Evolutionary conservation across 2,329 filamentous ascomycete species (phyloP), one percentile per base, ranked within the genome.

Genomic region (Moelleriella libera): DNA sequence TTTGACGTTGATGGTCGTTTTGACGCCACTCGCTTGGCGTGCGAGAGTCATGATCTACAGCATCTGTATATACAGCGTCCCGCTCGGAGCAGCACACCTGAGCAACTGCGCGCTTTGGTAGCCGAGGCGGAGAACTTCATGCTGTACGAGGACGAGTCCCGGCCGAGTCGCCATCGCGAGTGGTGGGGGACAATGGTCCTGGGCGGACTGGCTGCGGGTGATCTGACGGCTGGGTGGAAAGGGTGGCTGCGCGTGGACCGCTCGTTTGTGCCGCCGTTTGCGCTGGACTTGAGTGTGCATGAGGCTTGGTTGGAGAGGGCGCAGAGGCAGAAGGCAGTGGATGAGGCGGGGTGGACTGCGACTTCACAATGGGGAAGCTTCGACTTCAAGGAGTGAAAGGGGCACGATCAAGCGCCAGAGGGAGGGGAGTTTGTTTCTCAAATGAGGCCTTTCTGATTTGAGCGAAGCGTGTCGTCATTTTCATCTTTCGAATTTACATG

Each of bases 121-220:
- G 57, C 63, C 2, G 62, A 64, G 0, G 67, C 69, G 4, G 65
- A 70, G 45, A 54, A 63, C 41, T 70, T 68, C 55, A 74, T 78
- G 64, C 60, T 78, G 5, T 79, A 80, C 57, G 65, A 67, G 3
- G 49, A 57, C 6, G 47, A 47, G 8, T 51, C 65, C 32, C 65
- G 67, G 50, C 57, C 54, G 39, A 76, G 71, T 51, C 63, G 64
- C 5, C 59, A 54, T 30, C 67, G 76, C 4, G 66, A 69, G 50
- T 77, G 71, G 69, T 80, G 76, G 76, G 76, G 76, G n/a, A 76
- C 72, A 2, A 54, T 80, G 30, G 68, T 79, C 5, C 53, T 78
- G 40, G 73, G 72, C 8, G 67, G 67, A 1, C 52, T 58, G 30
- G 60, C 60, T 5, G 59, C 60, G 1, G 62, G 64, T 21, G 55